phyloP scores from a whole-genome alignment of 2,329 filamentous ascomycete genomes.

The Eurotiales sp. region DNA sequence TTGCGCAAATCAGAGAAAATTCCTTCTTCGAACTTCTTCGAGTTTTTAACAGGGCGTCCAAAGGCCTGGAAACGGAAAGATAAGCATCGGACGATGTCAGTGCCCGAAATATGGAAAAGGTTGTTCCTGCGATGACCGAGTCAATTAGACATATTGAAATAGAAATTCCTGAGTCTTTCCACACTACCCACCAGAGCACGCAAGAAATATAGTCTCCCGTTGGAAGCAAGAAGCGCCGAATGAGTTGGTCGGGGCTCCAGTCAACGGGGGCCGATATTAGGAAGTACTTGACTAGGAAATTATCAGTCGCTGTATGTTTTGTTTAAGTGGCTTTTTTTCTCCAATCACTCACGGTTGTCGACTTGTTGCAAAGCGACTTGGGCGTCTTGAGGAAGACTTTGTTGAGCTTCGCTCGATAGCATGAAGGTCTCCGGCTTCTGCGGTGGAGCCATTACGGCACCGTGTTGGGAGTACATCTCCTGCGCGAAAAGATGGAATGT shows the following conservation, averaged over 20 bases:
- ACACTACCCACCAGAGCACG: slow-evolving; percentile 70
- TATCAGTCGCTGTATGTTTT: slow-evolving; percentile 18
- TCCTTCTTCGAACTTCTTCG: slow-evolving; percentile 99
- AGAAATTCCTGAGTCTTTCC: slow-evolving; percentile 2
- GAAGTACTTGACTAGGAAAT: slow-evolving; percentile 86
- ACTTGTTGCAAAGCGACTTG: slow-evolving; percentile 97
- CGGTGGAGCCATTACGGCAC: slow-evolving; percentile 78
- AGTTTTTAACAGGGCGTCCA: slow-evolving; percentile 96
- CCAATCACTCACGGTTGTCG: slow-evolving; percentile 76
- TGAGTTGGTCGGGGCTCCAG: slow-evolving; percentile 95
- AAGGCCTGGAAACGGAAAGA: slow-evolving; percentile 99
- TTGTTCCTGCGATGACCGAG: slow-evolving; percentile 70
- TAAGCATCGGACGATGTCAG: slow-evolving; percentile 95
- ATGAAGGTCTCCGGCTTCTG: slow-evolving; percentile 99
- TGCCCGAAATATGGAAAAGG: slow-evolving; percentile 98
- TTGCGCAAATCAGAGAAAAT: slow-evolving; percentile 99
- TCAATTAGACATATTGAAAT: background rate
- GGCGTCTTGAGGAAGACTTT: slow-evolving; percentile 91
- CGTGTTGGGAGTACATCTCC: slow-evolving; percentile 73
- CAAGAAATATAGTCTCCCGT: slow-evolving; percentile 99
- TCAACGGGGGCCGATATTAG: slow-evolving; percentile 97
- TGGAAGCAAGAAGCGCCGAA: slow-evolving; percentile 88
- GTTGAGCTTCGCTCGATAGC: slow-evolving; percentile 94
- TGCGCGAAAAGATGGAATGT: slow-evolving; percentile 13
- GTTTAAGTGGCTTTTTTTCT: too few relatives aligned